Conservation (phyloP, 305 asterid species). For the Solanum chacoense region DNA sequence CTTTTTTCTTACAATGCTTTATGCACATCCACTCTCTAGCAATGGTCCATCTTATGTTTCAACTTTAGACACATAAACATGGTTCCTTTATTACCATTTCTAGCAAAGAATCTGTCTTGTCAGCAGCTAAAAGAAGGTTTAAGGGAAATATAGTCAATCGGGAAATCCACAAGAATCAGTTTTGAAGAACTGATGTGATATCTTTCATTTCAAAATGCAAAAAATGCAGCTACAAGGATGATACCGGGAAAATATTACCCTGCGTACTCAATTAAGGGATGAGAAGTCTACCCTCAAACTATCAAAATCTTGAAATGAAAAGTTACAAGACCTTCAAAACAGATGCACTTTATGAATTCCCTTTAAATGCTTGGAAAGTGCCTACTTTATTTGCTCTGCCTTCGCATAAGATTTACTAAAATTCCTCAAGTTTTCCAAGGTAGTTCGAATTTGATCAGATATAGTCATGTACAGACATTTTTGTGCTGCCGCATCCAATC, state of each 20-base stretch:
- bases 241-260: neutral
- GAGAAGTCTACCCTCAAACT: neutral
- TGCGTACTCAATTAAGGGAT: neutral
- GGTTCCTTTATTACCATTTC: neutral
- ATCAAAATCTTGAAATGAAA: neutral
- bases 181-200: neutral
- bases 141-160: neutral
- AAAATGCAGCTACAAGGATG: neutral
- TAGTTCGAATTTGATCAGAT: conserved; percentile 58
- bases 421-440: conserved; percentile 51
- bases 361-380: neutral
- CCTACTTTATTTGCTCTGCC: conserved; percentile 17
- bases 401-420: conserved; percentile 19
- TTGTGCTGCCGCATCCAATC: conserved; percentile 82
- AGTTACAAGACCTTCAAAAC: neutral
- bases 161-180: neutral
- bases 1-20: neutral
- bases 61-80: neutral
- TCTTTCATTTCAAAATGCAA: neutral
- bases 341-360: neutral
- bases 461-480: conserved; percentile 53
- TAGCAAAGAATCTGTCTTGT: neutral
- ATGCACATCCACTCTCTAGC: neutral
- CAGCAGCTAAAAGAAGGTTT: neutral
- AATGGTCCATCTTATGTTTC: neutral